These are phyloP conservation scores for Begonia fuchsioides DNA, from an alignment of 306 rosid species.

Conservation along the genomic window DNA sequence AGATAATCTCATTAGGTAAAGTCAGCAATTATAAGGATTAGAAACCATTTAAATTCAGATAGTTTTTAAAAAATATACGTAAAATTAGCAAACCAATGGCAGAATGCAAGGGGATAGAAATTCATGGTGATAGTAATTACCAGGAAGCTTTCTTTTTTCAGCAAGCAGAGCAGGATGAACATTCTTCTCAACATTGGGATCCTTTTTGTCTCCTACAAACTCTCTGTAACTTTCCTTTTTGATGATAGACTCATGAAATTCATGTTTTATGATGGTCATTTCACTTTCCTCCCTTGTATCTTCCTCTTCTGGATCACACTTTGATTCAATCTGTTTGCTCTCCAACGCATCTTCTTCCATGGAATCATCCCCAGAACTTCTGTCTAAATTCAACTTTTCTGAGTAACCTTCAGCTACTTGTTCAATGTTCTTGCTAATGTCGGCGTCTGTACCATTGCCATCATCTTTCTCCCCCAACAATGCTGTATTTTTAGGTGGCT, in stretches of 20 bases:
- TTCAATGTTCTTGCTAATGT: slow-evolving; percentile 31
- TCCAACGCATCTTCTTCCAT: slow-evolving; percentile 80
- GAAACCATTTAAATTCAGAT: no score
- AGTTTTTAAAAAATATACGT: no score
- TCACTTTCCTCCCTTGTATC: slow-evolving; percentile 35
- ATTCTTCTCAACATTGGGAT: slow-evolving; percentile 32
- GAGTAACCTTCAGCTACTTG: slow-evolving; percentile 61
- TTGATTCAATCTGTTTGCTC: slow-evolving; percentile 66
- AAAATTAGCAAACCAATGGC: not conserved
- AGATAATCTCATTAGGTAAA: not conserved
- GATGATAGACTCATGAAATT: slow-evolving; percentile 22
- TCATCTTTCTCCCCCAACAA: slow-evolving; percentile 29
- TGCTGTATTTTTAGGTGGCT: slow-evolving; percentile 14
- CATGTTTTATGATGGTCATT: slow-evolving; percentile 28
- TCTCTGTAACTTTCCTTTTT: slow-evolving; percentile 21
- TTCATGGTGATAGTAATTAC: slow-evolving; percentile 30
- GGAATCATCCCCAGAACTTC: no score
- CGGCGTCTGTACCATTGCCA: slow-evolving; percentile 28
- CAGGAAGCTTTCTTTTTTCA: slow-evolving; percentile 77
- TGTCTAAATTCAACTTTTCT: slow-evolving; percentile 77
- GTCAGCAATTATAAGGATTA: no score
- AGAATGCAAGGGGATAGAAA: slow-evolving; percentile 1
- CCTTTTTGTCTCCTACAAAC: slow-evolving; percentile 30
- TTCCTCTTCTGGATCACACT: slow-evolving; percentile 42
- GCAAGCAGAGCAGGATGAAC: slow-evolving; percentile 22